Conservation (phyloP, 495 filamentous ascomycete genomes). For the Pyrenula massariospora region DNA sequence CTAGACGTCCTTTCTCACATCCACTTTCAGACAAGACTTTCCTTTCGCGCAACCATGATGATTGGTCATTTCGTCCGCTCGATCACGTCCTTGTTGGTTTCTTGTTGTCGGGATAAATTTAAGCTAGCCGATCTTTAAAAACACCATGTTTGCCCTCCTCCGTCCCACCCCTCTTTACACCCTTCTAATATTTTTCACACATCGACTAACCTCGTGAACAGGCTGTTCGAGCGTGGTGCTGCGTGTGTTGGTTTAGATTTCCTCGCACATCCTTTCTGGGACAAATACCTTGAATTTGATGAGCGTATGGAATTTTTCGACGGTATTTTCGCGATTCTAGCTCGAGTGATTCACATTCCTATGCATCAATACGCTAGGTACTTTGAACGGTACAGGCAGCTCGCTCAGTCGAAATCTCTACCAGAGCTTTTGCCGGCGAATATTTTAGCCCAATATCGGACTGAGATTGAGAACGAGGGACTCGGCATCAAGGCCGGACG, state of each 20-base stretch:
- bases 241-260: constrained; percentile 84
- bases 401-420: constrained; percentile 63
- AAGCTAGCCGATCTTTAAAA: constrained; percentile 8
- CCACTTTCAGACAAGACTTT: constrained; percentile 24
- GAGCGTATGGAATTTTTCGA: constrained; percentile 78
- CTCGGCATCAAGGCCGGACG: constrained; percentile 33
- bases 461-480: constrained; percentile 52
- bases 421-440: constrained; percentile 60
- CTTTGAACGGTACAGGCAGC: constrained; percentile 78
- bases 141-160: constrained; percentile 42
- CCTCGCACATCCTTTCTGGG: constrained; percentile 92
- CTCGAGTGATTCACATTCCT: constrained; percentile 80
- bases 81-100: constrained; percentile 13
- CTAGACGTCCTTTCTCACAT: constrained; percentile 42
- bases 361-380: constrained; percentile 96
- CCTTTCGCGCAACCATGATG: constrained; percentile 19
- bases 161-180: constrained; percentile 15
- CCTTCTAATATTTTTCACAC: constrained; percentile 6
- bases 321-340: constrained; percentile 75
- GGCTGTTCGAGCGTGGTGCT: constrained; percentile 88
- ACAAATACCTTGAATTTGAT: constrained; percentile 96
- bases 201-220: constrained; percentile 32
- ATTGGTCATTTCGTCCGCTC: constrained; percentile 9
- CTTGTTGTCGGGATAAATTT: background rate
- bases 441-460: constrained; percentile 52